Conservation (phyloP, 768 basidiomycete species). For the Paxillus involutus region DNA sequence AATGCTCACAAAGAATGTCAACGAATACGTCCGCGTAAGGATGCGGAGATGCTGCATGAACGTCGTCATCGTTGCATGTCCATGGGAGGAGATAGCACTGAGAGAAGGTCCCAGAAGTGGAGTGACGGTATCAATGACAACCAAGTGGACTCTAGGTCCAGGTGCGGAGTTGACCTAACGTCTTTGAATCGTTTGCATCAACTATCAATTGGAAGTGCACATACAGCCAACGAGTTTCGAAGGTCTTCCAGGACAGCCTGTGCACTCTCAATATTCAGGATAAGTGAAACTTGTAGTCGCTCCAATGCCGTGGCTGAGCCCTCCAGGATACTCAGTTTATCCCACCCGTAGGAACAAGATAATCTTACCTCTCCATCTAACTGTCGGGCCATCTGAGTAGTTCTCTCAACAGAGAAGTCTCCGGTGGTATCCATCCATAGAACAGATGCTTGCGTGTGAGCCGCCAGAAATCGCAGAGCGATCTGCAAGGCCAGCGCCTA, state of each 20-base stretch:
- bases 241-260: constrained; percentile 50
- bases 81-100: constrained; percentile 67
- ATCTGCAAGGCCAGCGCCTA: constrained; percentile 65
- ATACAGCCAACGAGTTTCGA: constrained; percentile 29
- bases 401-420: constrained; percentile 56
- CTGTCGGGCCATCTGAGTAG: constrained; percentile 37
- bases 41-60: constrained; percentile 66
- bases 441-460: constrained; percentile 36
- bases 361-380: constrained; percentile 26
- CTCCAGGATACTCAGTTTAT: constrained; percentile 20
- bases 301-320: constrained; percentile 41
- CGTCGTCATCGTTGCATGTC: constrained; percentile 71
- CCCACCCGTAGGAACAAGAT: neutral
- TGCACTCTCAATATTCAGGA: constrained; percentile 57
- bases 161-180: constrained; percentile 9
- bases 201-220: neutral
- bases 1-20: constrained; percentile 55
- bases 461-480: constrained; percentile 50
- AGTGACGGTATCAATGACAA: constrained; percentile 70
- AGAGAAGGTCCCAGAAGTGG: constrained; percentile 62
- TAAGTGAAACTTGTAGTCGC: constrained; percentile 56
- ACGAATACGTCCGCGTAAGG: constrained; percentile 42
- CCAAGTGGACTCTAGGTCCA: constrained; percentile 34
- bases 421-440: constrained; percentile 77
- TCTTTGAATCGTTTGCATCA: constrained; percentile 2